These are phyloP conservation scores for Danielia reshetovae DNA, from an alignment of 805 yeast species.

Conservation along the genomic window DNA sequence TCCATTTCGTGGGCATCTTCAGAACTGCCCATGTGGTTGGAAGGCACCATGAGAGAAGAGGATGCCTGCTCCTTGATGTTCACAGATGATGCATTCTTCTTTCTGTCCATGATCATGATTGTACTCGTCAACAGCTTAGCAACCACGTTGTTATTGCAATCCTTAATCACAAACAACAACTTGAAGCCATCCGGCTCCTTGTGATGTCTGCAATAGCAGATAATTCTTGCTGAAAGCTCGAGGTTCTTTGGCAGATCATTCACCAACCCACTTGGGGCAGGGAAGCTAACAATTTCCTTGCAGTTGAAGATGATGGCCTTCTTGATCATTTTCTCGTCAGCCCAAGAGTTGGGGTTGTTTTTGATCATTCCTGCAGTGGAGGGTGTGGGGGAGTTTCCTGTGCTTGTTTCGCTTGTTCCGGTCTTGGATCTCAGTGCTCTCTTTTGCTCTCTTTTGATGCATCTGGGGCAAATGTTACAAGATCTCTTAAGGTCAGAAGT, in stretches of 20 bases:
- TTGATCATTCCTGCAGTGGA: slow-evolving; percentile 25
- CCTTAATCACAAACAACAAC: slow-evolving; percentile 62
- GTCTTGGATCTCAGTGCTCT: slow-evolving; percentile 90
- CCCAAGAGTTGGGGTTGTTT: slow-evolving; percentile 63
- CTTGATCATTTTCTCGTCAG: slow-evolving; percentile 70
- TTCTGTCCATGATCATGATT: slow-evolving; percentile 92
- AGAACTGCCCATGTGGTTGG: not conserved
- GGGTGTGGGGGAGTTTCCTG: slow-evolving; percentile 8
- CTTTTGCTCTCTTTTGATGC: slow-evolving; percentile 89
- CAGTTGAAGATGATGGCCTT: slow-evolving; percentile 90
- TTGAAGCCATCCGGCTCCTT: slow-evolving; percentile 83
- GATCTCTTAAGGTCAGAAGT: slow-evolving; percentile 45
- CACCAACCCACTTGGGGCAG: slow-evolving; percentile 49
- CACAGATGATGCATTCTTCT: slow-evolving; percentile 49
- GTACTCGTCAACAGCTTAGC: slow-evolving; percentile 70
- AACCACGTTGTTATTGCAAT: slow-evolving; percentile 56
- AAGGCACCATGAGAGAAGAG: not conserved
- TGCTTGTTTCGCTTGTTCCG: slow-evolving; percentile 28
- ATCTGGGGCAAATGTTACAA: slow-evolving; percentile 80
- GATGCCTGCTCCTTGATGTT: slow-evolving; percentile 6
- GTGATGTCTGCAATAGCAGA: slow-evolving; percentile 96
- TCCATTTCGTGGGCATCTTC: slow-evolving; percentile 7
- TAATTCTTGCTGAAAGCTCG: slow-evolving; percentile 67
- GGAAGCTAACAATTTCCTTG: slow-evolving; percentile 77
- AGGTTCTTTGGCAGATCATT: slow-evolving; percentile 33